Percentiles rank a stretch among this genome's conserved stretches.
phyloP scores from a whole-genome alignment of 192 early-diverging fungal species.

The Borealophlyctis nickersoniae region DNA sequence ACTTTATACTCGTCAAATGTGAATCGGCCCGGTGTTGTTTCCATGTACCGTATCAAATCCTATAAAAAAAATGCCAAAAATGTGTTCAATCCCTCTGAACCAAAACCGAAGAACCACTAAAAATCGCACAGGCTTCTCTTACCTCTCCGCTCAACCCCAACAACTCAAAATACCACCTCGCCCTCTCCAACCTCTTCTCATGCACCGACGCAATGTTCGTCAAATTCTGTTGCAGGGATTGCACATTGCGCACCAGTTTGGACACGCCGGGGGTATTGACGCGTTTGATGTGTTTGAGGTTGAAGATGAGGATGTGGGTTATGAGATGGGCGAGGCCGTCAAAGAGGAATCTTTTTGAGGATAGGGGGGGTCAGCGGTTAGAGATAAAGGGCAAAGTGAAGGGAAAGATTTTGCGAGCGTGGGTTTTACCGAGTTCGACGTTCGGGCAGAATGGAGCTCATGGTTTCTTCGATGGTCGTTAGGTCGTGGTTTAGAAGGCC shows the following conservation, averaged over 20 bases:
- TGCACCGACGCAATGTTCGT: constrained; percentile 69
- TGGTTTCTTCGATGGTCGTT: constrained; percentile 69
- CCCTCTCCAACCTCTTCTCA: constrained; percentile 65
- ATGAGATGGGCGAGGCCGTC: constrained; percentile 78
- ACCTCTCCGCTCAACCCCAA: constrained; percentile 54
- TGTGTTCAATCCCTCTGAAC: no score
- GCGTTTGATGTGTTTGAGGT: constrained; percentile 65
- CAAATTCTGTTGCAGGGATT: constrained; percentile 84
- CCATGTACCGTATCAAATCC: constrained; percentile 57
- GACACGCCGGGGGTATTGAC: constrained; percentile 66
- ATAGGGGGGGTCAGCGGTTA: background rate
- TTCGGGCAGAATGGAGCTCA: constrained; percentile 58
- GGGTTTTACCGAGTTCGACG: constrained; percentile 56
- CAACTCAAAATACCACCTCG: constrained; percentile 72
- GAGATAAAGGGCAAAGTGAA: no score
- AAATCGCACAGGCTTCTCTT: constrained; percentile 24
- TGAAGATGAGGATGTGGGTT: constrained; percentile 61
- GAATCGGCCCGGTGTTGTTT: constrained; percentile 55
- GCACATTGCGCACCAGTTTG: constrained; percentile 80
- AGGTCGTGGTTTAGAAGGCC: constrained; percentile 77
- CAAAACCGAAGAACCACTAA: constrained; percentile 19
- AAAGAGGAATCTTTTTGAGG: constrained; percentile 66
- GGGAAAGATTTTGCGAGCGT: background rate
- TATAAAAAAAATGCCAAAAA: constrained; percentile 19
- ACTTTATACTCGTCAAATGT: constrained; percentile 78